Base-by-base conservation (phyloP, 768 basidiomycete species). In the Serendipita vermifera region DNA sequence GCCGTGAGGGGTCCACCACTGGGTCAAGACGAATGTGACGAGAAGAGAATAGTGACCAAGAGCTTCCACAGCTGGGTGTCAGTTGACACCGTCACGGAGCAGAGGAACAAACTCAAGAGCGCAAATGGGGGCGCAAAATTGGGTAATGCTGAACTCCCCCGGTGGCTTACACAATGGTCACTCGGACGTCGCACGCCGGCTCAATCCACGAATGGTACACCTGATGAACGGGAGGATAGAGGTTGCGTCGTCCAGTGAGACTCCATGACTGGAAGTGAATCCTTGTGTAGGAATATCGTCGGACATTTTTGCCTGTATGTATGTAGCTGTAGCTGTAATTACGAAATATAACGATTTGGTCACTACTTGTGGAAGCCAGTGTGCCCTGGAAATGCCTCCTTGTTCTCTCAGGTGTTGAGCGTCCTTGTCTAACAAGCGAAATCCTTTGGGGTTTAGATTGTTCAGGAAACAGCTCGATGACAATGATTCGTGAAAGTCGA, bases 21-120 rank as follows among this genome's bases (percentile, higher is more conserved):
- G 6, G 84, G 82, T 40, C 82, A 87, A 69, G 84, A 88, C 66
- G 89, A 92, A 66, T 87, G 87, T 64, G 87, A 90, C 60, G 74
- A 77, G 62, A 68, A 63, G 63, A 72, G 82, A 24, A 81, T 90
- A 24, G 82, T 87, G 53, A 64, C 91, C 61, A 89, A 89, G 76
- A 81, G 83, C 24, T 92, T 89, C 67, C 83, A 85, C 67, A 80
- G 83, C 48, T 88, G 85, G 85, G 85, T 89, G 72, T 83, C 78
- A 7, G 87, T 91, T 33, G 88, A 90, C 64, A 79, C 81, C 0
- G 87, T 89, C 15, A 7, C 46, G 5, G 46, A 51, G 24, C 46
- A 51, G 46, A 22, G 46, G 24, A 29, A 22, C 15, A 51, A 51
- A 31, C 46, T 20, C 9, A 29, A 11, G 46, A 26, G 20, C 5